phyloP scores from a whole-genome alignment of 2,329 filamentous ascomycete genomes.

The Boeremia exigua region DNA sequence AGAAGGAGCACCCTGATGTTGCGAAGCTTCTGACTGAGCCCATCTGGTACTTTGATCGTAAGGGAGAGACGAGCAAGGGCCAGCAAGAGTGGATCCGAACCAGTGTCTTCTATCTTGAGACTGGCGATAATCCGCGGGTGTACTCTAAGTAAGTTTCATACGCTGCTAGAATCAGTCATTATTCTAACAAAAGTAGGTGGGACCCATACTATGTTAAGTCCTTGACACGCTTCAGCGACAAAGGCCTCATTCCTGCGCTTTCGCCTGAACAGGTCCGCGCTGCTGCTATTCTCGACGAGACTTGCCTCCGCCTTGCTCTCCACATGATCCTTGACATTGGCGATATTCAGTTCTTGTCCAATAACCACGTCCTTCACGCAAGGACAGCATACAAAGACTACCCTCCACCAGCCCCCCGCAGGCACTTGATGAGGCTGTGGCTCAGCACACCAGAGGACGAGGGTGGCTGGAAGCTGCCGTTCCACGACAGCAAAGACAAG shows the following conservation, averaged over 20 bases:
- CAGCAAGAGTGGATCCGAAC: conserved; percentile 77
- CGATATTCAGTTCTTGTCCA: conserved; percentile 86
- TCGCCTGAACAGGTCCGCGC: conserved; percentile 73
- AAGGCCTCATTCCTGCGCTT: conserved; percentile 74
- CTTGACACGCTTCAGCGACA: conserved; percentile 74
- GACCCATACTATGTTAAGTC: conserved; percentile 88
- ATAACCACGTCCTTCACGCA: conserved; percentile 80
- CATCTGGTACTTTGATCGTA: conserved; percentile 91
- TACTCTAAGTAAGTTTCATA: conserved; percentile 68
- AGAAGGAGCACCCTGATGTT: conserved; percentile 76
- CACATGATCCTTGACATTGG: conserved; percentile 88
- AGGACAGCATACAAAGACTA: conserved; percentile 79
- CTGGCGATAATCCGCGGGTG: conserved; percentile 67
- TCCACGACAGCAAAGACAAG: conserved; percentile 80
- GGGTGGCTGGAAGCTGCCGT: conserved; percentile 85
- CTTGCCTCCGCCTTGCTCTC: conserved; percentile 73
- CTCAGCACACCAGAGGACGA: conserved; percentile 80
- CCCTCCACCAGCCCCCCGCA: conserved; percentile 70
- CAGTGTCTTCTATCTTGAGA: conserved; percentile 78
- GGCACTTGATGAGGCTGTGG: conserved; percentile 86
- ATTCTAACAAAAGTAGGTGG: conserved; percentile 57
- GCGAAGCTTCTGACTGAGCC: conserved; percentile 76
- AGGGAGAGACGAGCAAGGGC: conserved; percentile 78
- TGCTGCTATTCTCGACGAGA: conserved; percentile 73
- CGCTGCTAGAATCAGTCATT: not conserved